A percentile compares a stretch with the other conserved stretches of the same genome.
Conservation (phyloP, 371 early-diverging fungal genomes). For the Rhizopus delemar region DNA sequence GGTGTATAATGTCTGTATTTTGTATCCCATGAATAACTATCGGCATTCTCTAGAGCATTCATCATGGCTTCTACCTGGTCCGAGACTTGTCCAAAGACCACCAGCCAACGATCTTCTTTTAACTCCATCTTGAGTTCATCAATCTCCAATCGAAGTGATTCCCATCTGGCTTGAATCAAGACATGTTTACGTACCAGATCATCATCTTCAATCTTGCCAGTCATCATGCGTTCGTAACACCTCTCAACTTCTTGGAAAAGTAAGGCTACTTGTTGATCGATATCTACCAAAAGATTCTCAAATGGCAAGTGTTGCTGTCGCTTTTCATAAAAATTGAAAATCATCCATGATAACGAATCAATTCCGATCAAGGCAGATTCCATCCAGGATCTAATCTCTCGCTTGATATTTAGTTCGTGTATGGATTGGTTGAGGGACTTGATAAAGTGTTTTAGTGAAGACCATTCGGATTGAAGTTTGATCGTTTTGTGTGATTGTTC, state of each 20-base stretch:
- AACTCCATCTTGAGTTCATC: constrained; percentile 57
- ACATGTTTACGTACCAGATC: constrained; percentile 44
- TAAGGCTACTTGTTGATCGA: constrained; percentile 56
- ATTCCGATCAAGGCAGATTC: constrained; percentile 35
- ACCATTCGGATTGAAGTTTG: constrained; percentile 53
- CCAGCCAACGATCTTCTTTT: constrained; percentile 62
- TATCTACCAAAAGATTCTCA: constrained; percentile 51
- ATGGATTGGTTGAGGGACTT: constrained; percentile 32
- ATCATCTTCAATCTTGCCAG: constrained; percentile 29
- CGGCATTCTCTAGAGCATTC: constrained; percentile 59
- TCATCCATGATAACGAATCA: constrained; percentile 39
- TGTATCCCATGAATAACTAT: too few species aligned
- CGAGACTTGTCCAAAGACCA: constrained; percentile 57
- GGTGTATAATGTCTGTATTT: too few species aligned
- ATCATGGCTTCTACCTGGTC: constrained; percentile 64
- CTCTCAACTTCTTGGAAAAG: constrained; percentile 52
- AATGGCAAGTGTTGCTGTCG: constrained; percentile 12
- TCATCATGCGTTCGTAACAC: constrained; percentile 56
- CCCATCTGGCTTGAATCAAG: constrained; percentile 50
- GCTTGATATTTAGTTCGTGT: constrained; percentile 21
- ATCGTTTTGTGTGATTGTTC: constrained; percentile 18
- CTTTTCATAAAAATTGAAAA: constrained; percentile 47
- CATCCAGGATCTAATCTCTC: constrained; percentile 22
- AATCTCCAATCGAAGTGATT: constrained; percentile 41
- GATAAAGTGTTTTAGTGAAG: constrained; percentile 47